Percentiles rank a stretch among this genome's conserved stretches.
Conservation (phyloP, 148 eudicot genomes). For the Arbutus unedo region DNA sequence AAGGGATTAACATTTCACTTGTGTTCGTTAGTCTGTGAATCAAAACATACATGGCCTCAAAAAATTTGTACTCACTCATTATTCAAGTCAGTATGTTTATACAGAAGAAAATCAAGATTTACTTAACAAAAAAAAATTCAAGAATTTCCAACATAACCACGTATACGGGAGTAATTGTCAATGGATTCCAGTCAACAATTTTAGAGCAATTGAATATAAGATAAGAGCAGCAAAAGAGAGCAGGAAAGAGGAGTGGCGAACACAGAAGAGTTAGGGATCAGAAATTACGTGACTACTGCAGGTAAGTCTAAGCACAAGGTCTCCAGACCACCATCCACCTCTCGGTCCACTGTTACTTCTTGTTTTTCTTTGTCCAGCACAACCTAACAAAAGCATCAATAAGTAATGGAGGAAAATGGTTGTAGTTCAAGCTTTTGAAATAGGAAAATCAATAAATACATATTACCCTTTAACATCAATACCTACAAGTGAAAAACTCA, state of each 20-base stretch:
- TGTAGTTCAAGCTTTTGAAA: not conserved
- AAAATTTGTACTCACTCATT: too few relatives aligned
- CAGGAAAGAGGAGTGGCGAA: not conserved
- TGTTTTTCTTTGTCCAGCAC: conserved; percentile 80
- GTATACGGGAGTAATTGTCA: not conserved
- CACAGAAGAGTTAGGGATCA: conserved; percentile 13
- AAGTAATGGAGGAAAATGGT: not conserved
- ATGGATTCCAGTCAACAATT: not conserved
- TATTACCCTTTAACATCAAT: too few relatives aligned
- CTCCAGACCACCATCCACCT: conserved; percentile 96
- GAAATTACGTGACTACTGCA: conserved; percentile 76
- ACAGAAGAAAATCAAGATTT: too few relatives aligned
- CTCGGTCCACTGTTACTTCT: conserved; percentile 80
- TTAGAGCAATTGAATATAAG: not conserved
- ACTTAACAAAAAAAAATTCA: too few relatives aligned
- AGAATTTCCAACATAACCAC: not conserved
- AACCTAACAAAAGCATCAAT: conserved; percentile 47
- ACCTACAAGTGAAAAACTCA: too few relatives aligned
- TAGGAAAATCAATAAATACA: too few relatives aligned
- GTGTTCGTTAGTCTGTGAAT: too few relatives aligned
- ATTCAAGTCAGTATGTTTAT: too few relatives aligned
- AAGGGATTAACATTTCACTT: too few relatives aligned
- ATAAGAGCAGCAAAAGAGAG: not conserved
- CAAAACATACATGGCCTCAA: too few relatives aligned
- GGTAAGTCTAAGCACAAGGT: conserved; percentile 83